Conservation (phyloP, 1,139 yeast species). For the Blastobotrys niveus region DNA sequence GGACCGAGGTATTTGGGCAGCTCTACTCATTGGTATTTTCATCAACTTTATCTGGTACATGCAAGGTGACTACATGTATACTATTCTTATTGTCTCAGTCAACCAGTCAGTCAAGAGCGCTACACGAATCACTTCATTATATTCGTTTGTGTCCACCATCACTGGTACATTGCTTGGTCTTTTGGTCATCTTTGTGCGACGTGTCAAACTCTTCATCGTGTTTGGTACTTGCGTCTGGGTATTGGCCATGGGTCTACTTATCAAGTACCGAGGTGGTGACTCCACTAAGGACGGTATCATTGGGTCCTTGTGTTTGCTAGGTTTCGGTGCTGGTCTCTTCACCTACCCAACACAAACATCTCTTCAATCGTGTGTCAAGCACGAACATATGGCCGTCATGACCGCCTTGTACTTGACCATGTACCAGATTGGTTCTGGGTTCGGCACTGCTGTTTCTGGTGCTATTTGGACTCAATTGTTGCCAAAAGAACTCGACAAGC, state of each 20-base stretch:
- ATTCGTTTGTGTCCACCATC: conserved; percentile 60
- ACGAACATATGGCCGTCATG: conserved; percentile 44
- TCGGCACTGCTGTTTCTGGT: conserved; percentile 44
- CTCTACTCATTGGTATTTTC: conserved; percentile 48
- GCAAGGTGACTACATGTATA: conserved; percentile 64
- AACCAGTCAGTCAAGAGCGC: conserved; percentile 55
- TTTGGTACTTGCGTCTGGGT: conserved; percentile 54
- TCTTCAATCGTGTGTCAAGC: conserved; percentile 54
- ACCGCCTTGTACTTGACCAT: conserved; percentile 42
- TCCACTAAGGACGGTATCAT: conserved; percentile 51
- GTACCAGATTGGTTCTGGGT: conserved; percentile 42
- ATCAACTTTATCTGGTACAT: conserved; percentile 57
- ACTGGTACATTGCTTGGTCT: conserved; percentile 58
- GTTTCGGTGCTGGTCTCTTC: conserved; percentile 69
- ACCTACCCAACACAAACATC: conserved; percentile 64
- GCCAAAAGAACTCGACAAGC: conserved; percentile 32
- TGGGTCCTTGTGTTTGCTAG: conserved; percentile 61
- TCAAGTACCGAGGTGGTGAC: conserved; percentile 51
- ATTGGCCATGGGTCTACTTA: conserved; percentile 52
- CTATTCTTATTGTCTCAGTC: conserved; percentile 59
- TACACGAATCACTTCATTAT: conserved; percentile 56
- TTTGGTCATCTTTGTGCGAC: conserved; percentile 42
- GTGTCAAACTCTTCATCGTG: conserved; percentile 56
- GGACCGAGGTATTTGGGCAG: conserved; percentile 67
- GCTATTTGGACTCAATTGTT: conserved; percentile 45